These are phyloP conservation scores for Vaccinium darrowii DNA, from an alignment of 148 eudicot species.

Conservation along the genomic window DNA sequence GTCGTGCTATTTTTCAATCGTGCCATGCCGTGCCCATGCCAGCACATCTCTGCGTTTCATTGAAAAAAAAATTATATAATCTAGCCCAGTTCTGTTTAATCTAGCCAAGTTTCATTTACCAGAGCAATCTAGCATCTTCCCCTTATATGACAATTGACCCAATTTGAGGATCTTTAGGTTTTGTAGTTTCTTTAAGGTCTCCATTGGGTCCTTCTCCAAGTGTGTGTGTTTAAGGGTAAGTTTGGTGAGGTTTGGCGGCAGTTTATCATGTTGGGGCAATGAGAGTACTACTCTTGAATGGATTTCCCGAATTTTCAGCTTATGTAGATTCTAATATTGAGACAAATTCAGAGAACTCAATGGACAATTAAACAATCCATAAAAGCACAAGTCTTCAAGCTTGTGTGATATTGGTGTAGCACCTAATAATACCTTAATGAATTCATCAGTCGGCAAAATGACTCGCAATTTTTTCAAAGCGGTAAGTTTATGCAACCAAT, in stretches of 20 bases:
- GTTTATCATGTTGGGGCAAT: too few species aligned
- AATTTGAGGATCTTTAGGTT: constrained; percentile 13
- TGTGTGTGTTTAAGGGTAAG: background rate
- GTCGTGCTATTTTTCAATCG: too few species aligned
- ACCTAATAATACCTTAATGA: background rate
- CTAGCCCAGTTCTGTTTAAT: too few species aligned
- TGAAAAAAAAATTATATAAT: too few species aligned
- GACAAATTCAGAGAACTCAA: background rate
- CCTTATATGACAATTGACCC: rapidly evolving
- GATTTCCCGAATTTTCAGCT: background rate
- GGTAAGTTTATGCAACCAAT: background rate
- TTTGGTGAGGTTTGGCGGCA: constrained; percentile 9
- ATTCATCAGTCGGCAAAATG: background rate
- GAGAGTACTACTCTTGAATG: too few species aligned
- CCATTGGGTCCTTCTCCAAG: background rate
- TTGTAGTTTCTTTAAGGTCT: background rate
- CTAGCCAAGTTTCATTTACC: too few species aligned
- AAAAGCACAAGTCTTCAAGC: too few species aligned
- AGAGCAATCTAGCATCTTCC: too few species aligned
- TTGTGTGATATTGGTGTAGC: background rate
- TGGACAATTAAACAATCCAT: too few species aligned
- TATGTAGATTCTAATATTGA: background rate
- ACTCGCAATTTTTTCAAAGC: background rate
- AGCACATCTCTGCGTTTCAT: too few species aligned
- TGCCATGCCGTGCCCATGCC: too few species aligned